These are phyloP conservation scores for Casuarina equisetifolia DNA, from an alignment of 306 rosid genomes.

Conservation along the genomic window DNA sequence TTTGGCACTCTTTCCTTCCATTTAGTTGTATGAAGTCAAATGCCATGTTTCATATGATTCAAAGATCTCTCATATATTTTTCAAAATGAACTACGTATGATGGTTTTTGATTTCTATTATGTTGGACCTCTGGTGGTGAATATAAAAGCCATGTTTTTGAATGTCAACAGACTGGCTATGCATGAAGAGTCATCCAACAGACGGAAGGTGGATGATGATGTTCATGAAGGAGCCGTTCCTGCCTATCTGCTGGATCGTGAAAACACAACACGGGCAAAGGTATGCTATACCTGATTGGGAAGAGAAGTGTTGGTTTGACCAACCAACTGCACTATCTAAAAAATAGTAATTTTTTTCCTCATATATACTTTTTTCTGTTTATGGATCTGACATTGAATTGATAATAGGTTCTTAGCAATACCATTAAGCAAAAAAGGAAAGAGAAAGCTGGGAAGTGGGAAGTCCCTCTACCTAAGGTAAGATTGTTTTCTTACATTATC, in stretches of 20 bases:
- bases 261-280: slow-evolving; percentile 75
- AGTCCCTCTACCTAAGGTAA: slow-evolving; percentile 92
- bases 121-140: background rate
- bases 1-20: background rate
- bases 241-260: slow-evolving; percentile 90
- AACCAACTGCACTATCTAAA: background rate
- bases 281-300: slow-evolving; percentile 9
- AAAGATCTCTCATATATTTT: background rate
- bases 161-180: slow-evolving; percentile 63
- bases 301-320: no score
- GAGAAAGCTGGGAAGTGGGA: slow-evolving; percentile 99
- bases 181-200: slow-evolving; percentile 82
- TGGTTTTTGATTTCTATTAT: background rate
- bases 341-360: background rate
- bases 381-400: slow-evolving; percentile 18
- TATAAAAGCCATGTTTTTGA: background rate
- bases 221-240: slow-evolving; percentile 80
- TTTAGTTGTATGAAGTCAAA: background rate
- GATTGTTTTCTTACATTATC: background rate
- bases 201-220: slow-evolving; percentile 84
- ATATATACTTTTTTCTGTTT: background rate
- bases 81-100: background rate
- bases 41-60: background rate
- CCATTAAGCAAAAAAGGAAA: slow-evolving; percentile 90
- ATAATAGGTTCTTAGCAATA: slow-evolving; percentile 78